phyloP scores from a whole-genome alignment of 176 grass and related monocot genomes.

The Avena sativa region DNA sequence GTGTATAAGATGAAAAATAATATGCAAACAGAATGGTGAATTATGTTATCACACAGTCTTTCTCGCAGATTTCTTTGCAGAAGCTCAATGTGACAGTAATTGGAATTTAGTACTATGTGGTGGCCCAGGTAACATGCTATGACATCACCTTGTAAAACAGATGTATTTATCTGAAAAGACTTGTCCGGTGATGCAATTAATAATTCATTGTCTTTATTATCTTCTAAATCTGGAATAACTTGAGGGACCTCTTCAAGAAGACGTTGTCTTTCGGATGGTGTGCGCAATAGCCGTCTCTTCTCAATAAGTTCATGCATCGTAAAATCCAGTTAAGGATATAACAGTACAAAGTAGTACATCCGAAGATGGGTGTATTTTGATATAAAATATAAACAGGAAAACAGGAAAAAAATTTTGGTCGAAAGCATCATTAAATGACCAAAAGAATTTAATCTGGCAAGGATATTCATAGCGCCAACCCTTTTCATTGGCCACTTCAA shows the following conservation, averaged over 20 bases:
- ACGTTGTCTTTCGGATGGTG: conserved; percentile 64
- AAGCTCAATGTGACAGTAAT: not conserved
- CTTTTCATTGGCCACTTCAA: conserved; percentile 79
- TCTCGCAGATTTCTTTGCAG: conserved; percentile 16
- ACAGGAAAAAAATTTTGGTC: not conserved
- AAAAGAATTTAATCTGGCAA: conserved; percentile 45
- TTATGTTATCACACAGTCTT: conserved; percentile 4
- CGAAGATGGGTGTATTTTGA: not conserved
- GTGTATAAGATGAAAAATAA: too few species aligned
- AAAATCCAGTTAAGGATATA: conserved; percentile 77
- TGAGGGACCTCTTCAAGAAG: conserved; percentile 76
- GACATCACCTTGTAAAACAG: conserved; percentile 43
- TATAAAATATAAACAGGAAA: conserved; percentile 34
- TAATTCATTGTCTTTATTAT: conserved; percentile 44
- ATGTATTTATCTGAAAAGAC: conserved; percentile 46
- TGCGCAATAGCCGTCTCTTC: conserved; percentile 58
- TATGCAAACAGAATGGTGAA: conserved; percentile 5
- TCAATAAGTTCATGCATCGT: conserved; percentile 65
- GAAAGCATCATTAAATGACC: conserved; percentile 32
- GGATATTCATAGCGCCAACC: conserved; percentile 91
- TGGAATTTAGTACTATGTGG: conserved; percentile 1
- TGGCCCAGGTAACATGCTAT: not conserved
- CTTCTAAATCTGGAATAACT: conserved; percentile 72
- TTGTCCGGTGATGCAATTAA: conserved; percentile 39
- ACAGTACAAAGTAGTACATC: conserved; percentile 35